A percentile compares a stretch with the other conserved stretches of the same genome.
These are phyloP conservation scores for Eimeria brunetti DNA, from an alignment of 169 alveolate species.

Conservation along the genomic window DNA sequence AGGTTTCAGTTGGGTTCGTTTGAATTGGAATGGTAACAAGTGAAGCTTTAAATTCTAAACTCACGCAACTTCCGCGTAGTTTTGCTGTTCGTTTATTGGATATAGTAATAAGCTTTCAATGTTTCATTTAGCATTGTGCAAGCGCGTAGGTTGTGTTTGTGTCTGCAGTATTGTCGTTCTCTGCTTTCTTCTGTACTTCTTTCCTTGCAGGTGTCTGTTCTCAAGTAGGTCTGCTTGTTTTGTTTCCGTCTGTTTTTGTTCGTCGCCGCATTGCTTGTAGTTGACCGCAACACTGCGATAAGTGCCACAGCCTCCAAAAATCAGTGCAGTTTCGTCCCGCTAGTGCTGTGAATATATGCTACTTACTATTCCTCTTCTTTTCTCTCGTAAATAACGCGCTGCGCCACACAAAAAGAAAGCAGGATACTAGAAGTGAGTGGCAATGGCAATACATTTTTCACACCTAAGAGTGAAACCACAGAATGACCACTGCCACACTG, in stretches of 20 bases:
- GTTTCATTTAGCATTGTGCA: not conserved
- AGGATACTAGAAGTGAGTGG: not conserved
- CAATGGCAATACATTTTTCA: not conserved
- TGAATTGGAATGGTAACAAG: conserved; percentile 17
- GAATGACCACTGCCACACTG: not conserved
- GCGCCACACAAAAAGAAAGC: not conserved
- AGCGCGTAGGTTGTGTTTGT: not conserved
- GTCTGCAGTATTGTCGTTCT: not conserved
- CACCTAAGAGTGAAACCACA: not conserved
- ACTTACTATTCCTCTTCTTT: conserved; percentile 60
- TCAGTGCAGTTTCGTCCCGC: not conserved
- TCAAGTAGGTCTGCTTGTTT: not conserved
- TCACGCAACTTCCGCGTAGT: conserved; percentile 5
- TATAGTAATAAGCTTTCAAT: not conserved
- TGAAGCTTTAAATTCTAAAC: conserved; percentile 5
- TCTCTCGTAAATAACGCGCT: conserved; percentile 68
- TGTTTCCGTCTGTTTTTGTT: not conserved
- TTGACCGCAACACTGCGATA: not conserved
- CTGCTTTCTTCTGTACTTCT: not conserved
- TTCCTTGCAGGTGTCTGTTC: not conserved
- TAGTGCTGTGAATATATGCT: not conserved
- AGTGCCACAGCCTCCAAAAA: not conserved
- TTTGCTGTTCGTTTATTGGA: not conserved
- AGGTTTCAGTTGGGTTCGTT: conserved; percentile 35
- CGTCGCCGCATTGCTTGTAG: not conserved